phyloP scores from a whole-genome alignment of 179 eudicot species.

The Heliamphora pulchella region DNA sequence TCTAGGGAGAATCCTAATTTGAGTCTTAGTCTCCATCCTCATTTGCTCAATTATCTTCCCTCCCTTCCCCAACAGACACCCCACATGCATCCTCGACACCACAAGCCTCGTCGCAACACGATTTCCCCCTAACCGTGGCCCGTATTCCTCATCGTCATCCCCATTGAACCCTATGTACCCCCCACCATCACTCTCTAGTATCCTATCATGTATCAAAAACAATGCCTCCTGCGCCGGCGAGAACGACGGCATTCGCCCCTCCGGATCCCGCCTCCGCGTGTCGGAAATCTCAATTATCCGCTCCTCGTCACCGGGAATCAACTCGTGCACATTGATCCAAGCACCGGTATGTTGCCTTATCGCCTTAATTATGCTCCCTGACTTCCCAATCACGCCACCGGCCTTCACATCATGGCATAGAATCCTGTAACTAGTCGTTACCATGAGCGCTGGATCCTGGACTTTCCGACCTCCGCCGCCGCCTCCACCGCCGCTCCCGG shows the following conservation, averaged over 20 bases:
- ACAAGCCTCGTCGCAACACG: slow-evolving; percentile 83
- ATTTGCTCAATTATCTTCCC: slow-evolving; percentile 98
- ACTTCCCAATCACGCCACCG: slow-evolving; percentile 85
- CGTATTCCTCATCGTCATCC: slow-evolving; percentile 43
- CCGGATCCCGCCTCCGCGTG: slow-evolving; percentile 79
- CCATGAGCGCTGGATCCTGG: slow-evolving; percentile 48
- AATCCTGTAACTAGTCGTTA: slow-evolving; percentile 74
- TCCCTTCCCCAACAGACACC: slow-evolving; percentile 88
- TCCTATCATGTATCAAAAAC: slow-evolving; percentile 80
- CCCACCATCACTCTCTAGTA: slow-evolving; percentile 62
- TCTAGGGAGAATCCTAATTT: slow-evolving; percentile 85
- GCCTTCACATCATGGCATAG: slow-evolving; percentile 79
- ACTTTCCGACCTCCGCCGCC: slow-evolving; percentile 40
- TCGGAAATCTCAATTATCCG: slow-evolving; percentile 88
- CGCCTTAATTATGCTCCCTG: slow-evolving; percentile 78
- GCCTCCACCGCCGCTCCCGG: slow-evolving; percentile 27
- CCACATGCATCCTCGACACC: slow-evolving; percentile 91
- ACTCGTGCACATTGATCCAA: slow-evolving; percentile 84
- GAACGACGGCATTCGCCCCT: slow-evolving; percentile 74
- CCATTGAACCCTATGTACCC: slow-evolving; percentile 21
- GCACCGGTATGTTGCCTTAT: slow-evolving; percentile 97
- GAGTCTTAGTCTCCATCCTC: slow-evolving; percentile 94
- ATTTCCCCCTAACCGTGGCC: slow-evolving; percentile 33
- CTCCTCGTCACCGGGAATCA: slow-evolving; percentile 83
- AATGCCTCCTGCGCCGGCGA: slow-evolving; percentile 96